These are phyloP conservation scores for Lentinula boryana DNA, from an alignment of 768 basidiomycete species.

Conservation along the genomic window DNA sequence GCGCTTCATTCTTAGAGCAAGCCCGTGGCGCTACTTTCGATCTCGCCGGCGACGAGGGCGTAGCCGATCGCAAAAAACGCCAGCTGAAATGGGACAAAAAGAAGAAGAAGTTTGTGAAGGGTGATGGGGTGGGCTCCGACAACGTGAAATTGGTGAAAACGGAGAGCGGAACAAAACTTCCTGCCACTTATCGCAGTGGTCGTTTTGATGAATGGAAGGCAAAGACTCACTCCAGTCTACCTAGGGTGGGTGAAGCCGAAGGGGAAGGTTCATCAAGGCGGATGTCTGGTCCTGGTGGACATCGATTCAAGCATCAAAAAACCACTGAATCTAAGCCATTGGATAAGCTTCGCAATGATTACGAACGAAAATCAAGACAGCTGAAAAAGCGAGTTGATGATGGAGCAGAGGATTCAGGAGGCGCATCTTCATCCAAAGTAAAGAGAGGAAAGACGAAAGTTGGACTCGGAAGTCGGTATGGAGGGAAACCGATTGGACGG, in stretches of 20 bases:
- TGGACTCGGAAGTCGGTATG: constrained; percentile 42
- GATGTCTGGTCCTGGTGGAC: constrained; percentile 41
- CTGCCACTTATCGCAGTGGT: constrained; percentile 89
- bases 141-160: constrained; percentile 92
- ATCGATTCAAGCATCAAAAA: constrained; percentile 71
- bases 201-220: constrained; percentile 94
- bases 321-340: constrained; percentile 62
- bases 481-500: constrained; percentile 53
- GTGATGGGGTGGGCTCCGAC: constrained; percentile 80
- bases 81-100: constrained; percentile 92
- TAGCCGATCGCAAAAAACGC: constrained; percentile 49
- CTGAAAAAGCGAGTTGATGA: constrained; percentile 47
- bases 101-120: constrained; percentile 90
- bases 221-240: constrained; percentile 67
- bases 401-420: constrained; percentile 16
- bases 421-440: constrained; percentile 12
- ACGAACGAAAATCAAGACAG: constrained; percentile 67
- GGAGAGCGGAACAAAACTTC: constrained; percentile 86
- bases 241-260: constrained; percentile 81
- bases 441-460: constrained; percentile 25
- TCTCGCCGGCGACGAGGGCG: constrained; percentile 71
- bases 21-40: constrained; percentile 78
- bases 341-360: constrained; percentile 66
- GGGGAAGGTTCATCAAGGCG: constrained; percentile 27
- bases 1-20: constrained; percentile 83